Conservation (phyloP, 192 early-diverging fungal species). For the Coemansia sp. region DNA sequence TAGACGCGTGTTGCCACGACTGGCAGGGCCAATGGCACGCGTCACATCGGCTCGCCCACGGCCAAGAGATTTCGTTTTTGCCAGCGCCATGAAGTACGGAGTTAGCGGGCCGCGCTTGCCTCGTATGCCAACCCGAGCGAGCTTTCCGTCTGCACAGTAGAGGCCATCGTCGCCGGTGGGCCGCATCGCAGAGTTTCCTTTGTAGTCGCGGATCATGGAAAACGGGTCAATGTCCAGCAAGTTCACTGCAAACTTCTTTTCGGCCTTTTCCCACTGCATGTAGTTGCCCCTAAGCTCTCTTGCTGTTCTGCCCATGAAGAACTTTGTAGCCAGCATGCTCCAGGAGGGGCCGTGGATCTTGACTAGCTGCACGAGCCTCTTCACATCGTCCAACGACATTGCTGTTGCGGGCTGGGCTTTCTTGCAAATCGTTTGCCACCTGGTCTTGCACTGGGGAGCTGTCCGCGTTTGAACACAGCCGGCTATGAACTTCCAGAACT, state of each 20-base stretch:
- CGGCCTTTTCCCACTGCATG: conserved; percentile 17
- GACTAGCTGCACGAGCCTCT: conserved; percentile 21
- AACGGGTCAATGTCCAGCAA: conserved; percentile 34
- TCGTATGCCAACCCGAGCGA: conserved; percentile 2
- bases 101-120: conserved; percentile 10
- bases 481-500: conserved; percentile 35
- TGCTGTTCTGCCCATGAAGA: conserved; percentile 17
- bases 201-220: conserved; percentile 17
- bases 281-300: conserved; percentile 6
- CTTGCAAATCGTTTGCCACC: conserved; percentile 10
- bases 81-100: conserved; percentile 28
- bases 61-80: not conserved
- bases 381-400: conserved; percentile 11
- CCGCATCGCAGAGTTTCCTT: conserved; percentile 31
- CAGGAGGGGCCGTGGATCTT: conserved; percentile 21
- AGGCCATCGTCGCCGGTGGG: conserved; percentile 31
- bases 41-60: not conserved
- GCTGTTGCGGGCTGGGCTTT: not conserved
- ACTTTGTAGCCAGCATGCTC: conserved; percentile 5
- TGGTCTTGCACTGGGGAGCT: conserved; percentile 27
- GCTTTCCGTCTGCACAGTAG: conserved; percentile 27
- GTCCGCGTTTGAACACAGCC: conserved; percentile 38
- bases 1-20: not conserved
- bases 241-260: conserved; percentile 12
- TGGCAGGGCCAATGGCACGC: not conserved